Base-by-base conservation (phyloP, 768 basidiomycete species). In the Agaricus blazei region DNA sequence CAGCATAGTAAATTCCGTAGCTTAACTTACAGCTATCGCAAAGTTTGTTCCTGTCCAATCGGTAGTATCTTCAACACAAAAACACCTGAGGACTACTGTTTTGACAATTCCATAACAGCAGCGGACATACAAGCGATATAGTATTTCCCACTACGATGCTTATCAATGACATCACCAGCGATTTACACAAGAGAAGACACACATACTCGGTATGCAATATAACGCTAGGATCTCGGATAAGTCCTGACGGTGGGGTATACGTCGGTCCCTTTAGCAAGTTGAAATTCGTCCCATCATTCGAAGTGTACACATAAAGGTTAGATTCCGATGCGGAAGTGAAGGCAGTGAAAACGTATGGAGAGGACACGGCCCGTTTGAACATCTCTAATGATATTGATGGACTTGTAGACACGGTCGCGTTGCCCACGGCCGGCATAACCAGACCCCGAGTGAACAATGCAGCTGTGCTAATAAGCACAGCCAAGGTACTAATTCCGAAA, bases 181-280 rank as follows among this genome's bases (percentile, higher is more conserved):
- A 34, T 34, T 8, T 11, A 11, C 34, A 44, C 24, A 12, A 2
- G 24, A 29, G 27, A 11, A 59, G n/a, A 23, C 31, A 27, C 12
- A 59, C 65, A 41, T 59, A 70, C 70, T 70, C 69, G 3, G 70
- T 69, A 52, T 71, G 69, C 43, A 71, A 46, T 36, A 71, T 69
- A 7, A 70, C 65, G 44, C 69, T 70, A 15, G 70, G 70, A 59
- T 70, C 70, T 46, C 70, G 57, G 53, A 71, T 71, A n/a, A 71
- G 60, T 14, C 70, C 70, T 28, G 65, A 59, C 2, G 70, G 68
- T 1, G 70, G 70, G 5, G 69, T 70, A 58, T 70, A 71, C 3
- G 70, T 62, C 5, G 70, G 70, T 4, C 70, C 70, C 48, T 71
- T 68, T 36, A 70, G 38, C 31, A 71, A 48, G 3, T 57, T 57